Evolutionary conservation across 2,329 filamentous ascomycete species (phyloP).

Genomic region (Thelonectria blattea): DNA sequence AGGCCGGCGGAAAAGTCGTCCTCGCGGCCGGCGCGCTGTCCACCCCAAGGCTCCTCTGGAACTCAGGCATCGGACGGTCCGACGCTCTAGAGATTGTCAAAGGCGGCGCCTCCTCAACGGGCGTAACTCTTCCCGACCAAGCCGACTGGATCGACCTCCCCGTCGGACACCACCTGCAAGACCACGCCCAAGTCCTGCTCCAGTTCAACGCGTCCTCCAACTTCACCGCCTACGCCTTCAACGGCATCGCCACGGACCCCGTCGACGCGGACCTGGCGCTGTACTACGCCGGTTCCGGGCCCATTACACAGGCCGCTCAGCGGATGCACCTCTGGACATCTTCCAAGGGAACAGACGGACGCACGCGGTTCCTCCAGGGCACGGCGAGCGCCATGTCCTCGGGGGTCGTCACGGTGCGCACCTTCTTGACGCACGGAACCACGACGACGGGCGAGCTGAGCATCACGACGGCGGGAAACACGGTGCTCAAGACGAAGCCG

Average conservation of each 20-base stretch:
- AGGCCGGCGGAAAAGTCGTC: slow-evolving; percentile 54
- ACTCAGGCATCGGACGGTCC: slow-evolving; percentile 65
- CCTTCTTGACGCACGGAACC: slow-evolving; percentile 36
- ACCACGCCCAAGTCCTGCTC: slow-evolving; percentile 53
- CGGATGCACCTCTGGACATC: slow-evolving; percentile 39
- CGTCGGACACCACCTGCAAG: slow-evolving; percentile 63
- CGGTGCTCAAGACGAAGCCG: slow-evolving; percentile 37
- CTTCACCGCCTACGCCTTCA: slow-evolving; percentile 37
- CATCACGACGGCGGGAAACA: slow-evolving; percentile 34
- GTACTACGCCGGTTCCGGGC: slow-evolving; percentile 35
- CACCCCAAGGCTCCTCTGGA: slow-evolving; percentile 37
- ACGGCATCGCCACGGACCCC: slow-evolving; percentile 25
- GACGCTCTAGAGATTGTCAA: slow-evolving; percentile 61
- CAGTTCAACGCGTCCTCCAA: slow-evolving; percentile 35
- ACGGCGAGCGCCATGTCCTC: slow-evolving; percentile 35
- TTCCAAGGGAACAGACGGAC: slow-evolving; percentile 31
- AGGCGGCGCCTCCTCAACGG: slow-evolving; percentile 45
- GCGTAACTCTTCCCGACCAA: slow-evolving; percentile 58
- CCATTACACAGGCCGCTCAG: slow-evolving; percentile 38
- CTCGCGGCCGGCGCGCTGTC: slow-evolving; percentile 64
- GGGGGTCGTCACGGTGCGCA: slow-evolving; percentile 32
- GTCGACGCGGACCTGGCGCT: slow-evolving; percentile 32
- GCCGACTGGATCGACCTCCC: slow-evolving; percentile 61
- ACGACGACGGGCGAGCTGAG: slow-evolving; percentile 34
- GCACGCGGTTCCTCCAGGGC: slow-evolving; percentile 33